Base-by-base conservation (phyloP, 2,329 filamentous ascomycete genomes). In the Apiospora rasikravindrae region DNA sequence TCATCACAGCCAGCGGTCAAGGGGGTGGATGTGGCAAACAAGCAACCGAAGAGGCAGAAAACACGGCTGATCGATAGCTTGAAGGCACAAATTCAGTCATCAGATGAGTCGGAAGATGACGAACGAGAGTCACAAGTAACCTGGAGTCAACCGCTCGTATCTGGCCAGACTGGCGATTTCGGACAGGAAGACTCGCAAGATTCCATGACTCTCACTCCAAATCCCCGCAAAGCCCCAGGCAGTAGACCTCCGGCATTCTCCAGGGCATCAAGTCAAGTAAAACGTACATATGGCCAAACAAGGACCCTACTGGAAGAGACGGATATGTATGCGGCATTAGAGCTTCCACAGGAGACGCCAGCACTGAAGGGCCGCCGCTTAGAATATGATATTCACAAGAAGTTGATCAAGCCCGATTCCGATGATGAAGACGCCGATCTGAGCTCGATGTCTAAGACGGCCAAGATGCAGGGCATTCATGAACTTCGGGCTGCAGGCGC, bases 401-500 rank as follows among this genome's bases (percentile, higher is more conserved):
- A 77, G 69, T 29, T 74, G 14, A 57, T 71, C 10, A 74, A 71
- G 24, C 67, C 73, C 2, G 69, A 71, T 0, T 79, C 85, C 11
- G 78, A 81, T 70, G 82, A 83, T n/a, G 85, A 86, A 8, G 86
- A 86, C 6, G 78, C 80, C 19, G 83, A 85, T 1, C 82, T 84
- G 29, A 83, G 84, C 22, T 76, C 82, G 3, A 80, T 79, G 16
- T 82, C 83, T 26, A 85, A 84, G 66, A 84, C 66, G 26, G 40
- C 86, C 24, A 87, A 87, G 40, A 89, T 92, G 67, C 86, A 87
- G 72, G 91, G 89, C 75, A 88, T 92, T 24, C 90, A 93, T 77
- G 91, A 92, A 77, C 81, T 93, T 57, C 86, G 90, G 69, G 88
- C 91, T 73, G 90, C 90, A 5, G 91, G 91, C 22, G 90, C 89